These are phyloP conservation scores for Asterophora parasitica DNA, from an alignment of 768 basidiomycete species.

Conservation along the genomic window DNA sequence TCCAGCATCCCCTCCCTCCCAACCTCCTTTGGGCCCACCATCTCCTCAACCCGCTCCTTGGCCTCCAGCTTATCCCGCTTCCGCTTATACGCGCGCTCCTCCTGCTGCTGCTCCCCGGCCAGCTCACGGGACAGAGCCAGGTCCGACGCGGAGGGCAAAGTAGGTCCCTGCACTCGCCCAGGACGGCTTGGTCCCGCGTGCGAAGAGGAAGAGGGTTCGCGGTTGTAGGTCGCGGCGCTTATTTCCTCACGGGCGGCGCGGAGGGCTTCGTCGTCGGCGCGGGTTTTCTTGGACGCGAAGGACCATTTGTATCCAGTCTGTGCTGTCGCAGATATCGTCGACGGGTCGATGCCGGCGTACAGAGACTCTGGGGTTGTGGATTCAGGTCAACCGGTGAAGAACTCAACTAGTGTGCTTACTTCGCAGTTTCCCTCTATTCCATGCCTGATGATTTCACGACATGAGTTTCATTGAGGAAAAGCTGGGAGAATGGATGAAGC, in stretches of 20 bases:
- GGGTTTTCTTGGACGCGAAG: constrained; percentile 64
- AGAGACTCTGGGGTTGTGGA: constrained; percentile 35
- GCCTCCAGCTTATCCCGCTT: constrained; percentile 65
- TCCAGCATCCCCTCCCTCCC: constrained; percentile 85
- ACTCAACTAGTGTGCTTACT: constrained; percentile 34
- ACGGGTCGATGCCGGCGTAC: constrained; percentile 58
- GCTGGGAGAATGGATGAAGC: constrained; percentile 8
- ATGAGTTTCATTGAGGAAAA: constrained; percentile 1
- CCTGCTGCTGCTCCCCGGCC: constrained; percentile 43
- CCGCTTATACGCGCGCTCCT: constrained; percentile 53
- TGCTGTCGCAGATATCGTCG: constrained; percentile 50
- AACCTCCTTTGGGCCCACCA: constrained; percentile 74
- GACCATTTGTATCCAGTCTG: constrained; percentile 88
- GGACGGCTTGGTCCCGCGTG: constrained; percentile 20
- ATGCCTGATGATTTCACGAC: constrained; percentile 46
- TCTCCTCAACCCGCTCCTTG: constrained; percentile 69
- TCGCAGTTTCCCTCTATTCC: constrained; percentile 76
- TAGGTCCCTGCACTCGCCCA: constrained; percentile 58
- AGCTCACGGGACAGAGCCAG: constrained; percentile 66
- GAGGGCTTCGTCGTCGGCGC: constrained; percentile 56
- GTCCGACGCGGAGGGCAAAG: constrained; percentile 66
- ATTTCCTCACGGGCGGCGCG: constrained; percentile 58
- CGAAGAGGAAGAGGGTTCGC: constrained; percentile 18
- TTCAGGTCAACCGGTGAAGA: not conserved
- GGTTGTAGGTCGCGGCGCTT: constrained; percentile 40